Percentiles rank a stretch among this genome's conserved stretches.
phyloP scores from a whole-genome alignment of 148 eudicot genomes.

The Arctostaphylos glauca region DNA sequence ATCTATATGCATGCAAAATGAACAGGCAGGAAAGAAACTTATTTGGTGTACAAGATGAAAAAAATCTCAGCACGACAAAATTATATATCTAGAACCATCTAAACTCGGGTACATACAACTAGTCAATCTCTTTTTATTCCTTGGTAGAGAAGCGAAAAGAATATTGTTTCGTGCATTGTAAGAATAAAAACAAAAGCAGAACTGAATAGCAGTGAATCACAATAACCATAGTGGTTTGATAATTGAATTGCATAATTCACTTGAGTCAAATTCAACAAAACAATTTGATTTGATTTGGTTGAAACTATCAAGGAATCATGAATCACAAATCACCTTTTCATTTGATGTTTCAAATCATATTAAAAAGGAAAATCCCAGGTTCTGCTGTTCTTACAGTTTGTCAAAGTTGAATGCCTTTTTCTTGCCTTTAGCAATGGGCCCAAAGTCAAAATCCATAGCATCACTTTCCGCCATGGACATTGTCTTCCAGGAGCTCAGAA shows the following conservation, averaged over 20 bases:
- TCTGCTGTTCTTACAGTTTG: constrained; percentile 57
- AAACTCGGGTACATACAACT: not conserved
- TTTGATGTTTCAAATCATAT: not conserved
- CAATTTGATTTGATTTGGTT: not conserved
- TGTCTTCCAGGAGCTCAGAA: constrained; percentile 77
- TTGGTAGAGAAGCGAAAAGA: not conserved
- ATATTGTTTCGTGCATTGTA: not conserved
- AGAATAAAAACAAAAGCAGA: not conserved
- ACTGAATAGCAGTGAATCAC: not conserved
- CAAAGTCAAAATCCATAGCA: constrained; percentile 76
- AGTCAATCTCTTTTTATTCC: not conserved
- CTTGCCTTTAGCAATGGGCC: constrained; percentile 62
- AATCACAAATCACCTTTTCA: constrained; percentile 1
- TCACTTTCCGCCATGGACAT: constrained; percentile 47
- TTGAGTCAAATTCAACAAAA: not conserved
- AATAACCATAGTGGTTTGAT: not conserved
- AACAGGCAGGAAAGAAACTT: too few relatives aligned
- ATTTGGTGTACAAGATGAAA: too few relatives aligned
- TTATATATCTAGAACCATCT: not conserved
- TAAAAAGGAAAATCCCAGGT: constrained; percentile 3
- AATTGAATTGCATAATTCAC: not conserved
- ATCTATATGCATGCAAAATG: too few relatives aligned
- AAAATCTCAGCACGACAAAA: not conserved
- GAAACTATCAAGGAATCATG: not conserved
- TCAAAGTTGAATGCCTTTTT: constrained; percentile 66